Evolutionary conservation across 2,329 filamentous ascomycete species (phyloP), one percentile per base, ranked within the genome.

Genomic region (Fusarium anguioides): DNA sequence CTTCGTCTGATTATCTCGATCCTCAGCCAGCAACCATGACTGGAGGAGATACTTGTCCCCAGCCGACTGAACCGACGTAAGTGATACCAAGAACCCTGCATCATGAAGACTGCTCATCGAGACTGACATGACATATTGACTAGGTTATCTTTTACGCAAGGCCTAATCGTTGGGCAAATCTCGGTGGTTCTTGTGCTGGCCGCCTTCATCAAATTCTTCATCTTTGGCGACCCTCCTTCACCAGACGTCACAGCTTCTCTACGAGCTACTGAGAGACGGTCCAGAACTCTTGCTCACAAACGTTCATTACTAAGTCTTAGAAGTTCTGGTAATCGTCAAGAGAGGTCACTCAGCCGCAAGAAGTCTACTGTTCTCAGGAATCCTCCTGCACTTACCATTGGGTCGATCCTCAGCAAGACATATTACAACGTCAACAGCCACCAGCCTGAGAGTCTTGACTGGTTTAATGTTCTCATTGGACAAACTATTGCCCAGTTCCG

Each of bases 141-240:
- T 27, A 95, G 93, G 37, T 84, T 96, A 70, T 96, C 93, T 33
- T 98, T 98, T 78, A 97, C 93, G 0, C 93, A 97, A 77, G 96
- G 96, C 26, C 91, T 99, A 71, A 88, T 99, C 46, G 85, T 98
- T 29, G 96, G 96, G 47, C 96, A 99, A 79, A 85, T 99, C 49
- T 97, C 94, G 3, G 92, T 99, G 42, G 92, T 97, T 15, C 82
- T 98, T 23, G 85, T 99, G 36, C 88, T 99, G 64, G 94, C 94
- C 68, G 93, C 91, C 70, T 98, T 99, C 81, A 98, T 99, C 80
- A 97, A 97, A 78, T 99, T 97, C 87, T 99, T 99, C 86, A 98
- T 99, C 75, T 98, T 99, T 76, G 96, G 96, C 72, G 96, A 98
- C 76, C 89, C 93, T 7, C 93, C 94, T 1, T 93, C 92, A 3